phyloP scores from a whole-genome alignment of 331 rosid species.

The Telfairia occidentalis region DNA sequence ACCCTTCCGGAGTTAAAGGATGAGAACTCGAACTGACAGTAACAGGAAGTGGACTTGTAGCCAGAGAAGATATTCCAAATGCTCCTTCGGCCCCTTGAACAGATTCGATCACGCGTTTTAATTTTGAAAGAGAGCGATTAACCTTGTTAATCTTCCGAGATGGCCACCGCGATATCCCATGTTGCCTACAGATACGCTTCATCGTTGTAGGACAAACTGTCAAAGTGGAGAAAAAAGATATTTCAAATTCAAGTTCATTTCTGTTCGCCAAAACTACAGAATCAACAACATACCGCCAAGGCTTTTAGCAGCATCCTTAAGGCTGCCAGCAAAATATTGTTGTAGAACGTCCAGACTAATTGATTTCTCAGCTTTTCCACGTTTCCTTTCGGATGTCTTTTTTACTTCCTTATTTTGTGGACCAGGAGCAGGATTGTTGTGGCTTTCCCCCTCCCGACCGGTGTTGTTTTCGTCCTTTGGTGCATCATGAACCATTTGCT shows the following conservation, averaged over 20 bases:
- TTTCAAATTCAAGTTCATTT: neutral
- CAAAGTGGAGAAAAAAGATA: slow-evolving; percentile 15
- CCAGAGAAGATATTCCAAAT: slow-evolving; percentile 51
- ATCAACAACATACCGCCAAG: slow-evolving; percentile 61
- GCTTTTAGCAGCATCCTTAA: slow-evolving; percentile 95
- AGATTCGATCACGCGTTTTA: slow-evolving; percentile 81
- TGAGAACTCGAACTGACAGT: slow-evolving; percentile 37
- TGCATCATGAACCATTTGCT: slow-evolving; percentile 26
- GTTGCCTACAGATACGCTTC: slow-evolving; percentile 99
- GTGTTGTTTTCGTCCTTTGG: slow-evolving; percentile 23
- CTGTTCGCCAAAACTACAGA: neutral
- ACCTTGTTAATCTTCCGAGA: slow-evolving; percentile 96
- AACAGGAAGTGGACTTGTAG: slow-evolving; percentile 41
- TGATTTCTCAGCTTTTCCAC: slow-evolving; percentile 91
- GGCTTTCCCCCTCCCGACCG: slow-evolving; percentile 24
- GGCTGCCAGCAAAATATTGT: slow-evolving; percentile 86
- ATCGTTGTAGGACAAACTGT: slow-evolving; percentile 97
- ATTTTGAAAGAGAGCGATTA: slow-evolving; percentile 79
- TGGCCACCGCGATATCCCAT: slow-evolving; percentile 99
- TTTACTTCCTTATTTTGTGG: slow-evolving; percentile 37
- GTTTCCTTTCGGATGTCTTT: slow-evolving; percentile 60
- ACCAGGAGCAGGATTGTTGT: slow-evolving; percentile 24
- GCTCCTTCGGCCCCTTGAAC: slow-evolving; percentile 90
- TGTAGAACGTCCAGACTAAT: slow-evolving; percentile 82
- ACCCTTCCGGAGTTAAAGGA: slow-evolving; percentile 35